These are phyloP conservation scores for Didymella keratinophila DNA, from an alignment of 2,329 filamentous ascomycete species.

Conservation along the genomic window DNA sequence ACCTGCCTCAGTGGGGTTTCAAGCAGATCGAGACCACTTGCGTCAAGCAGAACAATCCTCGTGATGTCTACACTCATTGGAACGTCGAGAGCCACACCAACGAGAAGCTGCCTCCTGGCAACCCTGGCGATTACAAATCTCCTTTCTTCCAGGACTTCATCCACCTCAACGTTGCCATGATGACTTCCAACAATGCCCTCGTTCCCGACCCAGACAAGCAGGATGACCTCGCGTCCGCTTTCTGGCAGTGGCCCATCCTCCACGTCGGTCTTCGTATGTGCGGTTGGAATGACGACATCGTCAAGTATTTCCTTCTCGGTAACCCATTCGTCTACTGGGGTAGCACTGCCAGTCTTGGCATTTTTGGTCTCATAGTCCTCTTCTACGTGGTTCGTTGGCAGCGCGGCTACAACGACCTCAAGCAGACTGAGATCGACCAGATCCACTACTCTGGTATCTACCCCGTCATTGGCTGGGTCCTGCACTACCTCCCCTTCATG, in stretches of 20 bases:
- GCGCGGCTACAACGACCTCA: constrained; percentile 87
- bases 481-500: constrained; percentile 95
- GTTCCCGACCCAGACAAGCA: constrained; percentile 99
- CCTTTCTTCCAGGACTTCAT: constrained; percentile 98
- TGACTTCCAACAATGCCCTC: constrained; percentile 99
- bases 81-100: constrained; percentile 97
- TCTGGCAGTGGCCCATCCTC: constrained; percentile 98
- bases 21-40: constrained; percentile 99
- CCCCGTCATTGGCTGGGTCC: constrained; percentile 89
- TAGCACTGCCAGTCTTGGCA: constrained; percentile 78
- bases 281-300: constrained; percentile 91
- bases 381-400: constrained; percentile 97
- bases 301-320: constrained; percentile 98
- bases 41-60: constrained; percentile 88
- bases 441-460: constrained; percentile 95
- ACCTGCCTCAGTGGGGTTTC: constrained; percentile 98
- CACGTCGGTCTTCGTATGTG: constrained; percentile 98
- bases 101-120: constrained; percentile 86
- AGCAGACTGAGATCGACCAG: constrained; percentile 81
- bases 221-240: constrained; percentile 93
- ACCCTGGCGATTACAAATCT: constrained; percentile 92
- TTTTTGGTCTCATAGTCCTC: constrained; percentile 74
- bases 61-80: constrained; percentile 97
- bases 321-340: constrained; percentile 98
- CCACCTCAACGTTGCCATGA: constrained; percentile 98